Conservation (phyloP, 495 filamentous ascomycete species). For the Penicillium salamii region DNA sequence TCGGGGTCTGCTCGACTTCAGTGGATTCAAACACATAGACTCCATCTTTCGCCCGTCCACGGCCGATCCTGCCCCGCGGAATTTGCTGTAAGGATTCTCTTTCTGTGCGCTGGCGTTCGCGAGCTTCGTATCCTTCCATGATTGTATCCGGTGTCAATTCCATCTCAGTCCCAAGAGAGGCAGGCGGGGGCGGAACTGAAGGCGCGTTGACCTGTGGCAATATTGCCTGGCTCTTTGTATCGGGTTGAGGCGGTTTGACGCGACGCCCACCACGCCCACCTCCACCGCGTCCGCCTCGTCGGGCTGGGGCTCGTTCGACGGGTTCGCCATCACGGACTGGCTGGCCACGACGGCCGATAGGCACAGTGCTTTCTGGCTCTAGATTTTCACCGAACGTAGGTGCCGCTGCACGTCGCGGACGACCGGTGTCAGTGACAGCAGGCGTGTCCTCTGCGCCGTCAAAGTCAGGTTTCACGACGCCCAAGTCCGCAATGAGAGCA, state of each 20-base stretch:
- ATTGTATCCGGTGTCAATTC: slow-evolving; percentile 32
- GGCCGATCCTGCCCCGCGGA: slow-evolving; percentile 30
- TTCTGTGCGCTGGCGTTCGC: slow-evolving; percentile 26
- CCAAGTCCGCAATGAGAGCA: slow-evolving; percentile 72
- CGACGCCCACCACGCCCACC: slow-evolving; percentile 37
- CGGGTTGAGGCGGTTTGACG: slow-evolving; percentile 34
- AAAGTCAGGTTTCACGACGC: slow-evolving; percentile 53
- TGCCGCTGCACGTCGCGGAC: slow-evolving; percentile 67
- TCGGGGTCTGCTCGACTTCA: slow-evolving; percentile 33
- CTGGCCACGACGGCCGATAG: slow-evolving; percentile 46
- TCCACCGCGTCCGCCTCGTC: slow-evolving; percentile 46
- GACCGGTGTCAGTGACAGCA: slow-evolving; percentile 64
- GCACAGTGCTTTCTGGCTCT: slow-evolving; percentile 43
- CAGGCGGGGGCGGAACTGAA: slow-evolving; percentile 18
- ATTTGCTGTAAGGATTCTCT: slow-evolving; percentile 20
- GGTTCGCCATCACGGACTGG: slow-evolving; percentile 49
- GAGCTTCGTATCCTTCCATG: slow-evolving; percentile 15
- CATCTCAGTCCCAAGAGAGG: slow-evolving; percentile 26
- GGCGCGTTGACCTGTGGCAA: slow-evolving; percentile 19
- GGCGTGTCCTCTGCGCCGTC: slow-evolving; percentile 52
- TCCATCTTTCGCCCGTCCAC: slow-evolving; percentile 37
- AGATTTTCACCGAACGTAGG: slow-evolving; percentile 65
- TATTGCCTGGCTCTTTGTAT: slow-evolving; percentile 25
- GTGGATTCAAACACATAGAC: slow-evolving; percentile 43
- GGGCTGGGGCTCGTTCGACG: slow-evolving; percentile 53